Evolutionary conservation across 2,329 filamentous ascomycete genomes (phyloP).

Genomic region (Rhytidhysteron rufulum): DNA sequence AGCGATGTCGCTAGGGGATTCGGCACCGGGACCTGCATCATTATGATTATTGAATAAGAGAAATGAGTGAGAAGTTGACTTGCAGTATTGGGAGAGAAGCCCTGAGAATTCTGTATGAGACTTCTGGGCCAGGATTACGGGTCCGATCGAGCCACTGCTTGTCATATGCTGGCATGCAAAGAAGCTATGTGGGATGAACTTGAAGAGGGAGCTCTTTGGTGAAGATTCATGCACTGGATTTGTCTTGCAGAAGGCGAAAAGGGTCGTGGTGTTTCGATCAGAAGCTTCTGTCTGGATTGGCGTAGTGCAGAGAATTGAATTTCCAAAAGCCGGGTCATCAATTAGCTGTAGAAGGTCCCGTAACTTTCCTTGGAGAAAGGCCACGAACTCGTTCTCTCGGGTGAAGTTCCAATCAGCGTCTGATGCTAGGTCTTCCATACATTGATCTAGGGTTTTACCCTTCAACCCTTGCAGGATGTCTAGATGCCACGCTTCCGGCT

Average conservation of each 20-base stretch:
- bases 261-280: conserved; percentile 23
- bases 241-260: conserved; percentile 45
- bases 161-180: conserved; percentile 44
- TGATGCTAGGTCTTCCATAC: conserved; percentile 30
- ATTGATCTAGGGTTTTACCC: conserved; percentile 24
- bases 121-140: no score
- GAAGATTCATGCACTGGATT: conserved; percentile 38
- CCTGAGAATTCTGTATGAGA: conserved; percentile 39
- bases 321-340: conserved; percentile 38
- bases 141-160: no score
- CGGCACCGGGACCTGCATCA: no score
- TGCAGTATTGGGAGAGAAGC: no score
- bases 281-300: conserved; percentile 32
- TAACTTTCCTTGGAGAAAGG: conserved; percentile 32
- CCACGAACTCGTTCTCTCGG: conserved; percentile 25
- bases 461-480: conserved; percentile 21
- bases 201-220: conserved; percentile 21
- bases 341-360: conserved; percentile 31
- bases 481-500: conserved; percentile 21
- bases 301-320: conserved; percentile 42
- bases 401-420: conserved; percentile 9
- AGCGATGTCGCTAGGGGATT: no score
- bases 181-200: conserved; percentile 42
- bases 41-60: no score
- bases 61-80: no score